Conservation (phyloP, 306 rosid species). For the Gastrolobium villosum region DNA sequence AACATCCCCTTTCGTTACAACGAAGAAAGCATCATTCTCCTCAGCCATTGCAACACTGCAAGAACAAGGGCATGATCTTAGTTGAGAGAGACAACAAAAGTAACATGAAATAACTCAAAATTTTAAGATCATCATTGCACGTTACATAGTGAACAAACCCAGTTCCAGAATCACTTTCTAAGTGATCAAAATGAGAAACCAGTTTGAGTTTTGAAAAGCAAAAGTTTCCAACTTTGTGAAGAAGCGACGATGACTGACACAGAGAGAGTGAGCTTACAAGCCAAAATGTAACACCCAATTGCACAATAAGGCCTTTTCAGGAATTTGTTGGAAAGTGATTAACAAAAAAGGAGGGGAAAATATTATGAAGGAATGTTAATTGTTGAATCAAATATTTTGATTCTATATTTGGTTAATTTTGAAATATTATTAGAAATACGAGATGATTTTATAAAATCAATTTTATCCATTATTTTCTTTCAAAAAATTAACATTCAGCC, state of each 20-base stretch:
- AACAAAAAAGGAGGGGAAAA: no score
- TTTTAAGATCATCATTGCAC: constrained; percentile 8
- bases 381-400: no score
- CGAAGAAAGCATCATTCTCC: constrained; percentile 76
- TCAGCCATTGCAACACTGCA: constrained; percentile 72
- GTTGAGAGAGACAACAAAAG: constrained; percentile 16
- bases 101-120: background rate
- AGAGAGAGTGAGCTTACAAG: background rate
- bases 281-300: no score
- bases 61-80: constrained; percentile 8
- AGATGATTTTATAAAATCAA: no score
- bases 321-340: no score
- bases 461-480: no score
- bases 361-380: no score
- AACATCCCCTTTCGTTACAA: constrained; percentile 78
- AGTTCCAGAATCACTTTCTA: constrained; percentile 2
- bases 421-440: no score
- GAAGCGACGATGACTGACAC: background rate
- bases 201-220: background rate
- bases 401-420: no score
- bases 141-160: constrained; percentile 24
- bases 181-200: background rate
- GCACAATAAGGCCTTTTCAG: no score
- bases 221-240: background rate
- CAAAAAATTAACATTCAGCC: no score